Base-by-base conservation (phyloP, 2,329 filamentous ascomycete species). In the Pseudopithomyces chartarum region DNA sequence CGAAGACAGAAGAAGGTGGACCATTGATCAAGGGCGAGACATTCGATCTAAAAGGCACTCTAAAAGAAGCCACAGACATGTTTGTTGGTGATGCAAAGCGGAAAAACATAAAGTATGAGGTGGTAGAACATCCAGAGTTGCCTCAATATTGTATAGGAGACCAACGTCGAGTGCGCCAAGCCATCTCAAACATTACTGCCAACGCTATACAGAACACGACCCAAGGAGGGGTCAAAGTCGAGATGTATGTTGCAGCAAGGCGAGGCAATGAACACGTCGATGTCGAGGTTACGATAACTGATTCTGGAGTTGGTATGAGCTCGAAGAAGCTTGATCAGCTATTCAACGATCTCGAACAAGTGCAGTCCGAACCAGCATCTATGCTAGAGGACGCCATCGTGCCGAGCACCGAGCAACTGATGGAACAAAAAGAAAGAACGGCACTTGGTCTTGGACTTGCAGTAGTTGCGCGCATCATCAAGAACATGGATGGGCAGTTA, bases 401-500 rank as follows among this genome's bases (percentile, higher is more conserved):
- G 1, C 69, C 71, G 7, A 60, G 77, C 13, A 59, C 73, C 2
- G 74, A 75, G 33, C 61, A 67, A 4, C 42, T 73, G 1, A 68
- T 55, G 50, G 66, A 65, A 4, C 62, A 72, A 10, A 59, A 66
- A 4, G 68, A 76, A 7, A 79, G 79, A 51, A 77, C 79, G 10
- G 87, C 87, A 0, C 76, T 96, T 1, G 93, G 93, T 0, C 82
- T 97, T 10, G 93, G 92, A 0, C 81, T 97, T n/a, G 92, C 92
- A 0, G 82, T 96, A 12, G 92, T 96, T n/a, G 90, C 91, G 15
- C 86, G 92, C 36, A 91, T 92, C 34, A 83, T 97, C 32, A 85
- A 88, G n/a, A 96, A 92, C 68, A 95, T 96, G 90, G 89, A 94
- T 56, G 93, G 92, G 0, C 92, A 96, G 67, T 76, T 97, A 29